These are phyloP conservation scores for Chenopodium suecicum DNA, from an alignment of 148 eudicot species.

Conservation along the genomic window DNA sequence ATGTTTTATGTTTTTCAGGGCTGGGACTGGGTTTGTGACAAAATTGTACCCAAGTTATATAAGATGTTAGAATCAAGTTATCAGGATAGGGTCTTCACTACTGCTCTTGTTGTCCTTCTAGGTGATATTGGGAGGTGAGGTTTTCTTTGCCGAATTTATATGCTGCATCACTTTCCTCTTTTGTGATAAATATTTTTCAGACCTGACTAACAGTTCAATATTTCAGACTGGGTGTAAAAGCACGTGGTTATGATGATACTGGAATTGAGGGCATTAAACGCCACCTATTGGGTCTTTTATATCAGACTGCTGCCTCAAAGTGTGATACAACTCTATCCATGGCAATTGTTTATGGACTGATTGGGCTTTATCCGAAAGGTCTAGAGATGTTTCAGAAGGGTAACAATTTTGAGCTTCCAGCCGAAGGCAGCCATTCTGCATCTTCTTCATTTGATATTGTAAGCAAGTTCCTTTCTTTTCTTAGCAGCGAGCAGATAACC, in stretches of 20 bases:
- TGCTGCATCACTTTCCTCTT: not conserved
- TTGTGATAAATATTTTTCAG: not conserved
- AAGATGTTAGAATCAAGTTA: constrained; percentile 41
- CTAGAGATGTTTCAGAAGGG: constrained; percentile 20
- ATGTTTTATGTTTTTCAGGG: constrained; percentile 37
- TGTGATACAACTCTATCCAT: constrained; percentile 1
- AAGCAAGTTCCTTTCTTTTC: constrained; percentile 18
- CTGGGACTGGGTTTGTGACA: constrained; percentile 61
- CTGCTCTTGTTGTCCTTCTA: constrained; percentile 47
- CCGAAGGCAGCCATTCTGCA: constrained; percentile 11
- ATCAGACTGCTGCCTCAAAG: constrained; percentile 23
- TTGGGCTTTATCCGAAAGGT: constrained; percentile 26
- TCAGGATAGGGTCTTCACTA: constrained; percentile 24
- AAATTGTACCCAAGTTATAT: constrained; percentile 43
- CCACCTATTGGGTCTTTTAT: constrained; percentile 34
- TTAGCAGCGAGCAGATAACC: constrained; percentile 23
- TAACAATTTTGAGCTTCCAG: not conserved
- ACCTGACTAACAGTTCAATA: not conserved
- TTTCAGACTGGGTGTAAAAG: constrained; percentile 58
- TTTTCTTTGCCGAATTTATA: not conserved
- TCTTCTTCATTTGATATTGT: constrained; percentile 8
- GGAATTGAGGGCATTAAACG: constrained; percentile 46
- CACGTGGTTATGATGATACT: constrained; percentile 48
- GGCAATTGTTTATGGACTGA: constrained; percentile 24
- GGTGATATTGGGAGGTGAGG: constrained; percentile 73